Percentiles rank a stretch among this genome's conserved stretches.
Conservation (phyloP, 768 basidiomycete genomes). For the Cystobasidium tubakii region DNA sequence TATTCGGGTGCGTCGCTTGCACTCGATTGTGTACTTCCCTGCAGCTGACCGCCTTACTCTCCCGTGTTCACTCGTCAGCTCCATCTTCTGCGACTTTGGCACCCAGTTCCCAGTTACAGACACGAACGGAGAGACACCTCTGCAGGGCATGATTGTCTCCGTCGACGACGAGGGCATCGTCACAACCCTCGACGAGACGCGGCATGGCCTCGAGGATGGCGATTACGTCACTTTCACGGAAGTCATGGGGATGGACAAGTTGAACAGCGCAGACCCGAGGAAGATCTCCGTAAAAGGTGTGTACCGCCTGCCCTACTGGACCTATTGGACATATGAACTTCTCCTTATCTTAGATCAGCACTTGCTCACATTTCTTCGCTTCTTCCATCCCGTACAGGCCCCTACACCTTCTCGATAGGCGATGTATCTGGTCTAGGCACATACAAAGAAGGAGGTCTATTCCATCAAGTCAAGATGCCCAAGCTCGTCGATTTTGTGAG, state of each 20-base stretch:
- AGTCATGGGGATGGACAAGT: constrained; percentile 85
- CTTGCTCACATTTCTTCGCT: not conserved
- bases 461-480: constrained; percentile 98
- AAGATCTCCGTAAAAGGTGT: constrained; percentile 79
- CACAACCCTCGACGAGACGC: constrained; percentile 90
- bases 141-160: constrained; percentile 90
- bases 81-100: constrained; percentile 95
- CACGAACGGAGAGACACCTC: constrained; percentile 91
- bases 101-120: constrained; percentile 90
- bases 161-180: constrained; percentile 80
- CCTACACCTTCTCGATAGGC: constrained; percentile 94
- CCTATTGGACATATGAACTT: no score
- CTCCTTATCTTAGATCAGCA: no score
- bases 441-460: constrained; percentile 84
- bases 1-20: constrained; percentile 71
- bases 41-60: no score
- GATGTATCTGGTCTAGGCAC: constrained; percentile 71
- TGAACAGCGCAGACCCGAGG: constrained; percentile 84
- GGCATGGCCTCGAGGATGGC: constrained; percentile 97
- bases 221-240: constrained; percentile 95
- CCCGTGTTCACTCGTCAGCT: constrained; percentile 56
- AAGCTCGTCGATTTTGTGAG: constrained; percentile 88
- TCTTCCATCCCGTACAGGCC: constrained; percentile 52
- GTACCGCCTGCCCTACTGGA: constrained; percentile 38
- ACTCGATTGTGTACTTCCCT: not conserved